Evolutionary conservation across 176 grass and related monocot species (phyloP), one percentile per base, ranked within the genome.

Genomic region (Luzula sylvatica): DNA sequence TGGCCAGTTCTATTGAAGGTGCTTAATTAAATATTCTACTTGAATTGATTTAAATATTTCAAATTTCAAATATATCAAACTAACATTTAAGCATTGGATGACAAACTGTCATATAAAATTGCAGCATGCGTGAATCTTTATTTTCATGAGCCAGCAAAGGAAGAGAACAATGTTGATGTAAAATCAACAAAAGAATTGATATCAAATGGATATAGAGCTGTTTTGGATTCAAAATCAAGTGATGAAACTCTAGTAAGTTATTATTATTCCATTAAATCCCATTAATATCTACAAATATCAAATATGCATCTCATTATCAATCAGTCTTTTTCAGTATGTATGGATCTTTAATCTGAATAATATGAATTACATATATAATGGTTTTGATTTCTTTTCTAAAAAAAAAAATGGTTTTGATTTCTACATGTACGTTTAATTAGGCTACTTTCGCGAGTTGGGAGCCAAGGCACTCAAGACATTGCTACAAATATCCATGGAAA

Each of bases 361-460:
- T n/a, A n/a, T n/a, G n/a, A n/a, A n/a, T n/a, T n/a, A n/a, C n/a
- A n/a, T n/a, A n/a, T n/a, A n/a, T n/a, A n/a, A n/a, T n/a, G 9
- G 9, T 35, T 35, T 35, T n/a, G n/a, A n/a, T n/a, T n/a, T n/a
- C n/a, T n/a, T n/a, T n/a, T n/a, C n/a, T n/a, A n/a, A n/a, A n/a
- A n/a, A n/a, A n/a, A n/a, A n/a, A n/a, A n/a, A n/a, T n/a, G n/a
- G n/a, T n/a, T n/a, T n/a, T n/a, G n/a, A n/a, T n/a, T n/a, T n/a
- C n/a, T n/a, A n/a, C n/a, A n/a, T n/a, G 30, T 35, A 9, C 30
- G 9, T 67, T 60, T 72, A 22, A 1, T 7, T 78, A 96, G 90
- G 90, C 84, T 73, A 58, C 75, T 15, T 96, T 86, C 68, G 90
- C 84, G 65, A 89, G 90, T 71, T 96, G 90, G 90, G 90, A 96